These are phyloP conservation scores for Nigrospora osmanthi DNA, from an alignment of 2,329 filamentous ascomycete species.

Conservation along the genomic window DNA sequence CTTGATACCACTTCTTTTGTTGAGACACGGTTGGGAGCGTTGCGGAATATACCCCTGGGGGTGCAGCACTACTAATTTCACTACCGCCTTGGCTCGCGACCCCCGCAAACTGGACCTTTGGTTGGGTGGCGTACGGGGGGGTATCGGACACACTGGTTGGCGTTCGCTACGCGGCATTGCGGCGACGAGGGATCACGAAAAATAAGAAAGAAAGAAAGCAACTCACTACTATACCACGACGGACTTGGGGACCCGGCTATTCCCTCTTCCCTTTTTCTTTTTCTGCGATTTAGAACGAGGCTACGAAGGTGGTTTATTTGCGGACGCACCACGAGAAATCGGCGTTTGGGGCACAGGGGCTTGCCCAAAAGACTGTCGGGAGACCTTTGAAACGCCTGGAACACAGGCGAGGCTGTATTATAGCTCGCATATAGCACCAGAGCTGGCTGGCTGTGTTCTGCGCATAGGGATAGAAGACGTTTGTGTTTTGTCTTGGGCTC, in stretches of 20 bases:
- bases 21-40: too few relatives aligned
- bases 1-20: too few relatives aligned
- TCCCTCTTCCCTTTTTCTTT: not conserved
- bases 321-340: not conserved
- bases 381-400: not conserved
- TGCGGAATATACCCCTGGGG: too few relatives aligned
- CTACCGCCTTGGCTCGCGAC: too few relatives aligned
- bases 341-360: not conserved
- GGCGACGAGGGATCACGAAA: not conserved
- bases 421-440: not conserved
- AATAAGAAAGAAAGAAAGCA: not conserved
- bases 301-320: not conserved
- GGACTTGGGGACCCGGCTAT: not conserved
- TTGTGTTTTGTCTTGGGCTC: too few relatives aligned
- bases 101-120: too few relatives aligned
- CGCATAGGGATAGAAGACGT: too few relatives aligned
- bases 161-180: not conserved
- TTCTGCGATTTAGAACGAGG: not conserved
- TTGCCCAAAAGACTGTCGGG: not conserved
- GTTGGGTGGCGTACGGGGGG: not conserved
- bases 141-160: constrained; percentile 1
- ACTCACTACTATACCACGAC: constrained; percentile 1
- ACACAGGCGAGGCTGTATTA: not conserved
- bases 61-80: too few relatives aligned
- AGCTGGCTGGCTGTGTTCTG: too few relatives aligned